Conservation (phyloP, 1,284 basidiomycete species). For the Ceratobasidium sp. region DNA sequence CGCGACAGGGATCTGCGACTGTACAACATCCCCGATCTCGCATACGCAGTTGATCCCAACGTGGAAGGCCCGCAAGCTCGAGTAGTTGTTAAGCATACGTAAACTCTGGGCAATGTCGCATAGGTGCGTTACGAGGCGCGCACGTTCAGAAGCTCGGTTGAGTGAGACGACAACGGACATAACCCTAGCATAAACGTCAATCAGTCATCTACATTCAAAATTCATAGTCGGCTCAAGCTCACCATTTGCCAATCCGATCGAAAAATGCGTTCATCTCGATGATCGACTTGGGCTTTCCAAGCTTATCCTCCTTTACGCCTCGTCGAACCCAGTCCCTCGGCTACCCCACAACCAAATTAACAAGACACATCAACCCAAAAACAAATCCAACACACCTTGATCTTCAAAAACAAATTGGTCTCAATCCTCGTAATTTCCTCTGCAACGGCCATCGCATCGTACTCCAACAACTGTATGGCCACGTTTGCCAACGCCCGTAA, state of each 20-base stretch:
- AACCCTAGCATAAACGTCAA: constrained; percentile 64
- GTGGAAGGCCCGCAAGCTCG: constrained; percentile 81
- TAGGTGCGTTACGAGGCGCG: constrained; percentile 81
- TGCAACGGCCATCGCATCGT: constrained; percentile 74
- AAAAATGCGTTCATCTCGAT: constrained; percentile 76
- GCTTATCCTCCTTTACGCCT: constrained; percentile 43
- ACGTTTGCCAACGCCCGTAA: constrained; percentile 72
- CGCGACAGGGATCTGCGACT: constrained; percentile 58
- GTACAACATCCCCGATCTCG: constrained; percentile 74
- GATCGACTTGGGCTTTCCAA: constrained; percentile 71
- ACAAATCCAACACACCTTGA: constrained; percentile 54
- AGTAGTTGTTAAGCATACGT: constrained; percentile 81
- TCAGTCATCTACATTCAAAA: neutral
- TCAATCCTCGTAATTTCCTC: constrained; percentile 82
- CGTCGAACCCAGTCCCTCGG: constrained; percentile 83
- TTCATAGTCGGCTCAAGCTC: constrained; percentile 50
- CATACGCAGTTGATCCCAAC: constrained; percentile 77
- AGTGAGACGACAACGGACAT: constrained; percentile 83
- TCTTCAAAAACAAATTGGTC: constrained; percentile 72
- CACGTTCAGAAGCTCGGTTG: constrained; percentile 70
- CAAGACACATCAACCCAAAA: neutral
- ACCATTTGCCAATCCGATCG: constrained; percentile 84
- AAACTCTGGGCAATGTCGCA: constrained; percentile 79
- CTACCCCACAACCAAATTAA: constrained; percentile 58
- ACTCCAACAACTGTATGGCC: constrained; percentile 66